These are phyloP conservation scores for Aspergillus conjunctus DNA, from an alignment of 495 filamentous ascomycete species.

Conservation along the genomic window DNA sequence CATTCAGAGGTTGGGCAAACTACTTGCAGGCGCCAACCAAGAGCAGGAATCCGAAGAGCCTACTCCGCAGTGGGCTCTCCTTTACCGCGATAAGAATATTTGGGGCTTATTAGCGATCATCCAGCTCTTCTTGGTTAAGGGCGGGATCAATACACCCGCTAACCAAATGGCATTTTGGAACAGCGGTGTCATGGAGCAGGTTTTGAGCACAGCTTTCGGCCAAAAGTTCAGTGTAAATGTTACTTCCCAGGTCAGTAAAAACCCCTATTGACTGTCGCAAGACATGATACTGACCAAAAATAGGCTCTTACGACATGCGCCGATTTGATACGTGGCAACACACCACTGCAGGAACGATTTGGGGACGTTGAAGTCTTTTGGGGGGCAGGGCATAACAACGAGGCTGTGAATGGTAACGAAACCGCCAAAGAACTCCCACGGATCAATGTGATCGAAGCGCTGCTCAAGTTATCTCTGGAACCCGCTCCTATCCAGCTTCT, in stretches of 20 bases:
- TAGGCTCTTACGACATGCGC: constrained; percentile 83
- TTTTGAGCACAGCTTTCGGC: constrained; percentile 83
- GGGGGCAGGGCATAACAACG: constrained; percentile 30
- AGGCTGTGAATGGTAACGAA: constrained; percentile 46
- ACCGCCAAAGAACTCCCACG: constrained; percentile 50
- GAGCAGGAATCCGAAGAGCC: constrained; percentile 60
- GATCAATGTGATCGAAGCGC: constrained; percentile 89
- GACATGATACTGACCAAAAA: constrained; percentile 21
- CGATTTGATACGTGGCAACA: constrained; percentile 84
- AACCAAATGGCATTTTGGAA: constrained; percentile 89
- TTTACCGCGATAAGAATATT: constrained; percentile 85
- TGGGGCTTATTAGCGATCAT: constrained; percentile 87
- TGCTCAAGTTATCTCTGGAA: constrained; percentile 84
- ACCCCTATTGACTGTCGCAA: constrained; percentile 13
- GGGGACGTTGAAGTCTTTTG: constrained; percentile 66
- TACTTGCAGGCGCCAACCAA: constrained; percentile 66
- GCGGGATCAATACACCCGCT: constrained; percentile 73
- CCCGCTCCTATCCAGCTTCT: constrained; percentile 66
- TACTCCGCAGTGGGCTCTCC: constrained; percentile 69
- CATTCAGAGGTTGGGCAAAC: constrained; percentile 68
- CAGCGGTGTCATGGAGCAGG: constrained; percentile 76
- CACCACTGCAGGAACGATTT: constrained; percentile 78
- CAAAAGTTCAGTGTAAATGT: constrained; percentile 71
- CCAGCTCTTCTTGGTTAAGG: constrained; percentile 78
- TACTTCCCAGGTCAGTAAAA: constrained; percentile 68